Evolutionary conservation across 805 yeast species (phyloP), one percentile per base, ranked within the genome.

Genomic region (Candida easanensis): DNA sequence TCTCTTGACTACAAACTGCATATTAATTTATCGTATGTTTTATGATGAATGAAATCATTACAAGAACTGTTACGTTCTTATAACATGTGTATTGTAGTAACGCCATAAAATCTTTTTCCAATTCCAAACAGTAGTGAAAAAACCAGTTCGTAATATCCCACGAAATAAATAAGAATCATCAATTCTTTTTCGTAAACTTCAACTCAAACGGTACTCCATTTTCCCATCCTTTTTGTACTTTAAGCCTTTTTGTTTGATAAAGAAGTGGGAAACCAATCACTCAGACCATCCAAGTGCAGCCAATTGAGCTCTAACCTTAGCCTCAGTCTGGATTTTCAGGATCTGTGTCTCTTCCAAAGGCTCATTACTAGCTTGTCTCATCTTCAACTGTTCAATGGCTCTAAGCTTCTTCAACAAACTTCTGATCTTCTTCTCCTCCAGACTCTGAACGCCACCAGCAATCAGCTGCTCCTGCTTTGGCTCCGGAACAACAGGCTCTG

Each of bases 361-460:
- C 50, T 89, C 97, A 38, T 91, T 95, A 43, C 70, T 72, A 8
- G 84, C 85, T 67, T 87, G 89, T 63, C 91, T 87, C 72, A 78
- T 77, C 66, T 90, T 90, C 58, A 93, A 76, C 41, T 80, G 81
- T 64, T 90, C 96, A 55, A 93, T 93, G n/a, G 99, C 97, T 60
- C 98, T 78, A 50, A 91, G 76, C 68, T 93, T 93, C 71, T 93
- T 93, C 65, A 90, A 75, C 62, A 93, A 74, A 25, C 93, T 81
- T 63, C 99, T 79, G 51, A 88, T 82, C 67, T 90, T 89, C 74
- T 90, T 93, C 56, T 91, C 98, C 65, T 91, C 97, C 32, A 87
- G 73, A 10, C 87, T 78, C 28, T 71, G 71, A 19, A 79, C 79
- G 33, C 84, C 87, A 20, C 85, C 85, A 45, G 74, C 70, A 30